Evolutionary conservation across 2,329 filamentous ascomycete species (phyloP).

Genomic region (Diaporthe ampelina): DNA sequence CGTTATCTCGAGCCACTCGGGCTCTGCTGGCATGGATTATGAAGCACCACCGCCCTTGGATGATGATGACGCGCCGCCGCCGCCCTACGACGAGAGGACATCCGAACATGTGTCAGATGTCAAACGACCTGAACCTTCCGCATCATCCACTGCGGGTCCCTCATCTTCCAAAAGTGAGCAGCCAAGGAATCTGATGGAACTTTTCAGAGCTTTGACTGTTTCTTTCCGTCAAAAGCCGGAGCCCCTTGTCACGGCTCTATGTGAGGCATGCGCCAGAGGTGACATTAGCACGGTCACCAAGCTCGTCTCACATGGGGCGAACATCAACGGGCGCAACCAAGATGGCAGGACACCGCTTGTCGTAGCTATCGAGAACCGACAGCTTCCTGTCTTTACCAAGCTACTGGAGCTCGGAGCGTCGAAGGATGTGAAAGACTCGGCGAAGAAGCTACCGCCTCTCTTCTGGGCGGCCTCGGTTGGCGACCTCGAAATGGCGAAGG

Average conservation of each 20-base stretch:
- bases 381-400: conserved; percentile 38
- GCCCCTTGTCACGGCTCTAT: conserved; percentile 44
- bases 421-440: conserved; percentile 42
- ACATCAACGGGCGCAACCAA: conserved; percentile 14
- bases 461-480: conserved; percentile 45
- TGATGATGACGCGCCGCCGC: background rate
- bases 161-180: background rate
- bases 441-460: conserved; percentile 45
- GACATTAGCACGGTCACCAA: conserved; percentile 20
- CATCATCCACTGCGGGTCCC: background rate
- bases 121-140: background rate
- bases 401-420: conserved; percentile 52
- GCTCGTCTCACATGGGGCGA: background rate
- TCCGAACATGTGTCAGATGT: background rate
- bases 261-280: conserved; percentile 43
- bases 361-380: conserved; percentile 6
- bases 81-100: background rate
- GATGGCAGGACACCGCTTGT: conserved; percentile 15
- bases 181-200: conserved; percentile 46
- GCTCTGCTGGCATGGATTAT: background rate
- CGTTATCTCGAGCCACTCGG: background rate
- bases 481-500: conserved; percentile 33
- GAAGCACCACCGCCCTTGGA: background rate
- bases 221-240: conserved; percentile 44
- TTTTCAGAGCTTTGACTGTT: conserved; percentile 44